A percentile compares a stretch with the other conserved stretches of the same genome.
These are phyloP conservation scores for Gynostemma pentaphyllum DNA, from an alignment of 306 rosid species.

Conservation along the genomic window DNA sequence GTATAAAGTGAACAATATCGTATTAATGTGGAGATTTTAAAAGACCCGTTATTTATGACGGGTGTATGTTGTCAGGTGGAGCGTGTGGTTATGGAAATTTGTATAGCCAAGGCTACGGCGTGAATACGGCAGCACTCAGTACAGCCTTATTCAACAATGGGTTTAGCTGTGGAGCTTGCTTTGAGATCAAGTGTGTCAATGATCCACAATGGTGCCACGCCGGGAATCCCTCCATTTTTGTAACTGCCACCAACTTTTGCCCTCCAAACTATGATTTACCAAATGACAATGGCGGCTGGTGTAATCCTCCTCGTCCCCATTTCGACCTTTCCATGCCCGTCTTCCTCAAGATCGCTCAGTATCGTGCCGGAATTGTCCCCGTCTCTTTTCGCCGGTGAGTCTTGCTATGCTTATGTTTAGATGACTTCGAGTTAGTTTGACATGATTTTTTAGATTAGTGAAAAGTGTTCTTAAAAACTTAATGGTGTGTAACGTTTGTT, in stretches of 20 bases:
- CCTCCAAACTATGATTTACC: constrained; percentile 38
- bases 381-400: constrained; percentile 48
- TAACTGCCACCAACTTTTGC: constrained; percentile 55
- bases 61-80: no score
- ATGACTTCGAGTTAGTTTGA: no score
- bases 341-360: constrained; percentile 33
- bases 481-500: no score
- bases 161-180: constrained; percentile 47
- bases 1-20: no score
- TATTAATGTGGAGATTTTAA: no score
- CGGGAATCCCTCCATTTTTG: constrained; percentile 45
- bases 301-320: constrained; percentile 58
- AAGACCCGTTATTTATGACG: no score
- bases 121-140: constrained; percentile 4
- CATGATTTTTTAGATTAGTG: no score
- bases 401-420: not conserved
- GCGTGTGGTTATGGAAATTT: constrained; percentile 3
- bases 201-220: constrained; percentile 53
- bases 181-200: constrained; percentile 37
- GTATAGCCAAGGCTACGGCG: constrained; percentile 5
- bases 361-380: constrained; percentile 60
- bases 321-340: constrained; percentile 68
- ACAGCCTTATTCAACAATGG: not conserved
- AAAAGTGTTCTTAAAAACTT: no score
- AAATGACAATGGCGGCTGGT: constrained; percentile 57